Evolutionary conservation across 495 filamentous ascomycete genomes (phyloP), one percentile per base, ranked within the genome.

Genomic region (Aspergillus nidulans): DNA sequence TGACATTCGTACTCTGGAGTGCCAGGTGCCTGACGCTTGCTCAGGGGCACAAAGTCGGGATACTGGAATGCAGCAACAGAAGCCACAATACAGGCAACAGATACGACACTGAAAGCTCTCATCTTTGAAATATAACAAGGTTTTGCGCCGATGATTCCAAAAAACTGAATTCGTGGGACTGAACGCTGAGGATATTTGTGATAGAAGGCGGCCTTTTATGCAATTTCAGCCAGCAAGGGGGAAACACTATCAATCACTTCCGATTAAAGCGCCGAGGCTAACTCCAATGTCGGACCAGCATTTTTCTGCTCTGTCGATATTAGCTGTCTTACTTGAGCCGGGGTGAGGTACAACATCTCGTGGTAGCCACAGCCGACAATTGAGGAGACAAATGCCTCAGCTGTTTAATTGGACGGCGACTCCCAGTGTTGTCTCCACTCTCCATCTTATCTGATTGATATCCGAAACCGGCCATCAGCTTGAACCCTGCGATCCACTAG

Each of bases 1-100:
- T 81, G 78, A 48, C 78, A 81, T 9, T 72, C 67, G 56, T 78
- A 81, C 1, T 60, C 48, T 6, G 75, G 66, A 1, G 74, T 69
- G 13, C 77, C 78, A 1, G 73, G 73, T 6, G 64, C 69, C 52
- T 57, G 40, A 56, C 58, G 43, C 44, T 23, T 21, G 56, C 49
- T 20, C 34, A 56, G 18, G 56, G 59, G 44, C 45, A 62, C 52
- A 52, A 59, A 59, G n/a, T 53, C 39, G 36, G 45, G 41, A 40
- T 50, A 58, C 36, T 52, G 21, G 54, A 55, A 52, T 4, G 53
- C 49, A 48, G 42, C 46, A 49, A 36, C 44, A 49, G 28, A 34
- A 40, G 16, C 21, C 16, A 23, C 24, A 19, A 55, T 21, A 42
- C 41, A 58, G n/a, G 56, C 49, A 57, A 55, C 16, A 23, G 51